Evolutionary conservation across 352 stramenopile genomes (phyloP).

Genomic region (Phytophthora tentaculata): DNA sequence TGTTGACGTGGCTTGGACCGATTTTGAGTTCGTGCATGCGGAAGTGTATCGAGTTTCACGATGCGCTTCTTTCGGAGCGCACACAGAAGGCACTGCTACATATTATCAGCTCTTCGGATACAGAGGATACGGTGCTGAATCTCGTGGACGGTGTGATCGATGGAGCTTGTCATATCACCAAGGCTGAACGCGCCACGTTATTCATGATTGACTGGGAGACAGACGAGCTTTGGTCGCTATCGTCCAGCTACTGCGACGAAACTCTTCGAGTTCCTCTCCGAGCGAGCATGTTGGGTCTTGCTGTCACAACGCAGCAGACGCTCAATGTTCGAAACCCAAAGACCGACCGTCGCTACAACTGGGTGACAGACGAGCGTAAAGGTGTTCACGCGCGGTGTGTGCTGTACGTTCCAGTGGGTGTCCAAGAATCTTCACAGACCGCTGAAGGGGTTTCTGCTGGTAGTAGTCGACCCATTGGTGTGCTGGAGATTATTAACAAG

Average conservation of each 20-base stretch:
- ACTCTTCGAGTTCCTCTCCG: conserved; percentile 68
- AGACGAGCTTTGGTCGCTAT: conserved; percentile 82
- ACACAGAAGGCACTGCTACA: conserved; percentile 86
- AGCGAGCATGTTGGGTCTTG: conserved; percentile 65
- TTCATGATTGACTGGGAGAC: conserved; percentile 90
- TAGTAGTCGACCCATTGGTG: conserved; percentile 73
- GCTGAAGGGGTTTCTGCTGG: conserved; percentile 32
- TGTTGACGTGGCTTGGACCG: conserved; percentile 80
- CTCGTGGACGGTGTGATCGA: conserved; percentile 86
- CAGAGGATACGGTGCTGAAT: conserved; percentile 84
- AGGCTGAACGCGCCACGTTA: conserved; percentile 73
- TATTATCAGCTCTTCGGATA: conserved; percentile 87
- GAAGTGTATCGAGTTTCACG: conserved; percentile 88
- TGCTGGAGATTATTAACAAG: conserved; percentile 92
- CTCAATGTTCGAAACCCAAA: conserved; percentile 76
- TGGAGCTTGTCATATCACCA: conserved; percentile 82
- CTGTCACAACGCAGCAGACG: conserved; percentile 63
- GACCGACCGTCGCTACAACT: conserved; percentile 64
- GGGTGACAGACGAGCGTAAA: conserved; percentile 56
- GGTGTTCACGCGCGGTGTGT: conserved; percentile 74
- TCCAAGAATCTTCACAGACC: conserved; percentile 51
- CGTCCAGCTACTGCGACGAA: conserved; percentile 76
- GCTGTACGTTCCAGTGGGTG: conserved; percentile 85
- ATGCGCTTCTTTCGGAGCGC: conserved; percentile 81
- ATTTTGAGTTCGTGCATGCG: conserved; percentile 87